phyloP scores from a whole-genome alignment of 2,329 filamentous ascomycete genomes.

The Malbranchea zuffiana region DNA sequence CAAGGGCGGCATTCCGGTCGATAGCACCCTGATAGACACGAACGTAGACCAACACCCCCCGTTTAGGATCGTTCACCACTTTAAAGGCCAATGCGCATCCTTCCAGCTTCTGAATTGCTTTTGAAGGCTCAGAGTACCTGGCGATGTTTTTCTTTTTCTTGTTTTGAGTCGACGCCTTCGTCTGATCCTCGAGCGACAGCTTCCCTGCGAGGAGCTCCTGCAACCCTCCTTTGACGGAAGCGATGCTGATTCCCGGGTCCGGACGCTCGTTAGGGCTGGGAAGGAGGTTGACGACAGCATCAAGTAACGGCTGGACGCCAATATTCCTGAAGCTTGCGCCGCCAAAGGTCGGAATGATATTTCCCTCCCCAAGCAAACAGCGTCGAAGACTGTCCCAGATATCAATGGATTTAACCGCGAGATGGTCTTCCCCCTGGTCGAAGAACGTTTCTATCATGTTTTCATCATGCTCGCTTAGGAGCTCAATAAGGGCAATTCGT shows the following conservation, averaged over 20 bases:
- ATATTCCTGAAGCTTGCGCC: slow-evolving; percentile 91
- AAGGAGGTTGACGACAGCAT: slow-evolving; percentile 77
- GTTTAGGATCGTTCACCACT: slow-evolving; percentile 75
- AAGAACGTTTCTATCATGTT: slow-evolving; percentile 74
- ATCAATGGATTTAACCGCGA: slow-evolving; percentile 52
- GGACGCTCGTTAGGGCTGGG: slow-evolving; percentile 72
- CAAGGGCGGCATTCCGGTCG: slow-evolving; percentile 61
- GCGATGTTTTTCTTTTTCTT: slow-evolving; percentile 33
- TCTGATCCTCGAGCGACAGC: slow-evolving; percentile 28
- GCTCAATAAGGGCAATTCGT: slow-evolving; percentile 66
- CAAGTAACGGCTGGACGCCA: slow-evolving; percentile 81
- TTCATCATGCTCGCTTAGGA: slow-evolving; percentile 81
- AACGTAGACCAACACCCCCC: slow-evolving; percentile 82
- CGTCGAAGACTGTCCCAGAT: slow-evolving; percentile 65
- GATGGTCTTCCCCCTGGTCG: slow-evolving; percentile 60
- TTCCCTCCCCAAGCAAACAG: slow-evolving; percentile 53
- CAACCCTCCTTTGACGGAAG: slow-evolving; percentile 45
- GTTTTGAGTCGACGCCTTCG: slow-evolving; percentile 28
- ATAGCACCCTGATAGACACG: slow-evolving; percentile 81
- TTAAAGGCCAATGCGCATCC: slow-evolving; percentile 73
- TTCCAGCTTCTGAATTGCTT: slow-evolving; percentile 50
- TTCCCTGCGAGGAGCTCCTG: slow-evolving; percentile 39
- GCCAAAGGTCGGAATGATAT: slow-evolving; percentile 76
- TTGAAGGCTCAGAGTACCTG: slow-evolving; percentile 37
- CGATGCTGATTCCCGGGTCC: slow-evolving; percentile 64